Evolutionary conservation across 768 basidiomycete species (phyloP).

Genomic region (Tubosaeta sp.): DNA sequence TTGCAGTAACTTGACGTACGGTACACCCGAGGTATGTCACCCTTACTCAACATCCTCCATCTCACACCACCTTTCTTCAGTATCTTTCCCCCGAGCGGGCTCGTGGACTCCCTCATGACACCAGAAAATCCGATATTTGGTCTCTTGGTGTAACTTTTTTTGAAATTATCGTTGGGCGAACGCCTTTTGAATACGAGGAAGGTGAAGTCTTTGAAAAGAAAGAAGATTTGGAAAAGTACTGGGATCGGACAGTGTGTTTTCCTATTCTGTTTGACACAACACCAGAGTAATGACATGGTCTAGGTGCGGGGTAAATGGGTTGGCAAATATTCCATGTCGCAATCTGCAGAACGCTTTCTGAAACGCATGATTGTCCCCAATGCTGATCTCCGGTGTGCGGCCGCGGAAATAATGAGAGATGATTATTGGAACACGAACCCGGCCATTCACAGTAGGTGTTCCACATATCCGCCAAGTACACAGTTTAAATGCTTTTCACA

Average conservation of each 20-base stretch:
- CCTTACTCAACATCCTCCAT: not conserved
- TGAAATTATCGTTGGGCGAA: constrained; percentile 88
- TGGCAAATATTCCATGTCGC: constrained; percentile 60
- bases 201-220: constrained; percentile 74
- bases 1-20: constrained; percentile 79
- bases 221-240: constrained; percentile 83
- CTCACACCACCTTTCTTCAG: constrained; percentile 32
- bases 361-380: constrained; percentile 79
- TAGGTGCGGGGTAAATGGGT: constrained; percentile 84
- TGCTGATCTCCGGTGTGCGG: constrained; percentile 74
- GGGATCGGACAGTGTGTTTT: constrained; percentile 68
- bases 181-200: constrained; percentile 84
- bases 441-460: constrained; percentile 41
- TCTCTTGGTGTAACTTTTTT: constrained; percentile 90
- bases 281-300: not conserved
- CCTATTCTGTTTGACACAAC: not conserved
- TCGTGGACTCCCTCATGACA: constrained; percentile 84
- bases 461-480: constrained; percentile 3
- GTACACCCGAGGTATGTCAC: constrained; percentile 76
- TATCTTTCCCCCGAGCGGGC: constrained; percentile 94
- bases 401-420: constrained; percentile 61
- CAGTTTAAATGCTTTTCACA: constrained; percentile 12
- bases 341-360: constrained; percentile 59
- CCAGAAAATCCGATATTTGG: constrained; percentile 86
- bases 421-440: constrained; percentile 53